These are phyloP conservation scores for Fusarium equiseti DNA, from an alignment of 2,329 filamentous ascomycete genomes.

Conservation along the genomic window DNA sequence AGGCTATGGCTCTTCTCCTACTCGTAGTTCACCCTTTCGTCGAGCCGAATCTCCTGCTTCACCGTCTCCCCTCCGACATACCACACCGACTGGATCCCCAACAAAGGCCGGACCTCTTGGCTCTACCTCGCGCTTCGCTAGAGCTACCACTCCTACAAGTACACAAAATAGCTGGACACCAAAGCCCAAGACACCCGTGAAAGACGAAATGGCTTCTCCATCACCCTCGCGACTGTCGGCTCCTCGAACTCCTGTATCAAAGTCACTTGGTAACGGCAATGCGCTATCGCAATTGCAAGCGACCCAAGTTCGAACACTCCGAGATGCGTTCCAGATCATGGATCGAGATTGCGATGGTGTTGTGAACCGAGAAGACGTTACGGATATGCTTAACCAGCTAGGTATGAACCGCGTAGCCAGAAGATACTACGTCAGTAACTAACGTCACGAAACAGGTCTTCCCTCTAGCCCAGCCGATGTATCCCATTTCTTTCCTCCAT, in stretches of 20 bases:
- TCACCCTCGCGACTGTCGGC: constrained; percentile 51
- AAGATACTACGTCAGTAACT: constrained; percentile 4
- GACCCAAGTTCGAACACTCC: constrained; percentile 84
- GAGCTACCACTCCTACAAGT: constrained; percentile 56
- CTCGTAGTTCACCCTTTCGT: constrained; percentile 73
- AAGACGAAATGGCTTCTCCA: constrained; percentile 37
- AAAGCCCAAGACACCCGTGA: constrained; percentile 46
- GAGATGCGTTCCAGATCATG: constrained; percentile 93
- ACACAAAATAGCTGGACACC: constrained; percentile 54
- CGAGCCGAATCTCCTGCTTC: constrained; percentile 73
- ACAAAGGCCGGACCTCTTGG: constrained; percentile 57
- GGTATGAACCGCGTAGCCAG: constrained; percentile 60
- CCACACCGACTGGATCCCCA: constrained; percentile 73
- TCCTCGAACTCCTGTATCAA: constrained; percentile 50
- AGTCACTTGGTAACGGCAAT: constrained; percentile 60
- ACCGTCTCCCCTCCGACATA: constrained; percentile 73
- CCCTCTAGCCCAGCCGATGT: constrained; percentile 78
- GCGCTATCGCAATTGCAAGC: constrained; percentile 80
- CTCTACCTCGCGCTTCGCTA: constrained; percentile 52
- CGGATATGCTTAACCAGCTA: constrained; percentile 87
- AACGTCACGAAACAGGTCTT: constrained; percentile 67
- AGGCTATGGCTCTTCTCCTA: constrained; percentile 73
- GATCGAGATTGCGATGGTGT: constrained; percentile 89
- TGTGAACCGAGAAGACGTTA: constrained; percentile 85
- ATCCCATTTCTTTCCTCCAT: constrained; percentile 84